Conservation (phyloP, 164 flowering plant genomes). For the Stephania cephalantha region DNA sequence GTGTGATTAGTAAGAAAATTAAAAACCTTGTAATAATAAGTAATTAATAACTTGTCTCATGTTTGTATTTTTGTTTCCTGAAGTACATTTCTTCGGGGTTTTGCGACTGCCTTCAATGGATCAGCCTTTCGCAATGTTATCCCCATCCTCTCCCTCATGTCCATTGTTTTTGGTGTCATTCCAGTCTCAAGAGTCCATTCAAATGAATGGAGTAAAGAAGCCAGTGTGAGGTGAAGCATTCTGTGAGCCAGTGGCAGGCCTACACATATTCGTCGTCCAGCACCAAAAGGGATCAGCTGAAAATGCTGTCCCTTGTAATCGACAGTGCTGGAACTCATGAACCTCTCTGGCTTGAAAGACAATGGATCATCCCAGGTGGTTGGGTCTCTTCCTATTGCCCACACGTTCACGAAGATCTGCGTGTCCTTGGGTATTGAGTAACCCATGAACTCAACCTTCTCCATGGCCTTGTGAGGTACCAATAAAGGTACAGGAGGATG, state of each 20-base stretch:
- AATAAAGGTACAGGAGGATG: constrained; percentile 4
- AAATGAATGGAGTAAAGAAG: constrained; percentile 6
- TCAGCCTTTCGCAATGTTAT: constrained; percentile 4
- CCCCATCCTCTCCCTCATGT: constrained; percentile 6
- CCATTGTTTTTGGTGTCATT: constrained; percentile 2
- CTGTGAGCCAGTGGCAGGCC: constrained; percentile 3
- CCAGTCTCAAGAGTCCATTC: constrained; percentile 9
- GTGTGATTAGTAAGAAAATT: too few relatives aligned
- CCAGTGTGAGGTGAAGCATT: constrained; percentile 3
- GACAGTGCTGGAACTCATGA: neutral
- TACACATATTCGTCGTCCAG: constrained; percentile 3
- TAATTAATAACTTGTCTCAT: too few relatives aligned
- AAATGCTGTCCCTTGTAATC: constrained; percentile 8
- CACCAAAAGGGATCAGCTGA: constrained; percentile 8
- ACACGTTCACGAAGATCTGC: neutral
- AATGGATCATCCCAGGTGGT: constrained; percentile 4
- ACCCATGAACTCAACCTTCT: neutral
- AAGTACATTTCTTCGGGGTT: neutral
- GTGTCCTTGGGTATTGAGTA: constrained; percentile 8
- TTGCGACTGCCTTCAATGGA: constrained; percentile 2
- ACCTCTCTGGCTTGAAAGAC: constrained; percentile 9
- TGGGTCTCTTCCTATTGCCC: constrained; percentile 12
- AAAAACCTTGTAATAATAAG: too few relatives aligned
- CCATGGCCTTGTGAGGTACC: neutral
- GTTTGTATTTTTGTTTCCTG: neutral